Conservation (phyloP, 805 yeast genomes). For the Candida ulmi region DNA sequence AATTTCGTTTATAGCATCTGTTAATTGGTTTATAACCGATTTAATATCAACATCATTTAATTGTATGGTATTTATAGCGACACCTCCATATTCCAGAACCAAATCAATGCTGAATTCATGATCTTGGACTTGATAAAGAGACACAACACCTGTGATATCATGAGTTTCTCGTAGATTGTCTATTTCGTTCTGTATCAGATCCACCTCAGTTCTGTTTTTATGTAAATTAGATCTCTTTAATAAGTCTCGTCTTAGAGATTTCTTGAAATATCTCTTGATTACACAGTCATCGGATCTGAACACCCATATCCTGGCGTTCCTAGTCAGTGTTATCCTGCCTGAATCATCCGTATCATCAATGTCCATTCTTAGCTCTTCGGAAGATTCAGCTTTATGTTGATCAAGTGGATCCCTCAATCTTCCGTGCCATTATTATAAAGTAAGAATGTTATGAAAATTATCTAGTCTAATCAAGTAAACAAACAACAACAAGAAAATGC, state of each 20-base stretch:
- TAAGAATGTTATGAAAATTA: no score
- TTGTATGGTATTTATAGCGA: neutral
- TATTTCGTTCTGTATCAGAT: constrained; percentile 25
- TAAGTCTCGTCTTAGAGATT: constrained; percentile 3
- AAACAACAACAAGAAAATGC: no score
- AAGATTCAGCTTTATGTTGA: no score
- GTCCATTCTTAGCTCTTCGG: no score
- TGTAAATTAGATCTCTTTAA: neutral
- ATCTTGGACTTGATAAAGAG: neutral
- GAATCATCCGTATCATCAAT: no score
- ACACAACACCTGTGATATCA: constrained; percentile 1
- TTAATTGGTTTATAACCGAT: constrained; percentile 49
- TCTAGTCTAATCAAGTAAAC: no score
- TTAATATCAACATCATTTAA: constrained; percentile 48
- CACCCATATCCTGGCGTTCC: neutral
- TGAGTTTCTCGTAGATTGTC: neutral
- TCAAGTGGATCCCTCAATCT: no score
- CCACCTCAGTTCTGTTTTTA: constrained; percentile 4
- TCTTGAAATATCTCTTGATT: constrained; percentile 6
- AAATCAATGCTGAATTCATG: constrained; percentile 1
- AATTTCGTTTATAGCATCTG: constrained; percentile 49
- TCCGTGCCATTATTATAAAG: no score
- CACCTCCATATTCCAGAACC: constrained; percentile 6
- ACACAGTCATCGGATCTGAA: neutral
- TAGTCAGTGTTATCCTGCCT: neutral